Conservation (phyloP, 2,329 filamentous ascomycete genomes). For the Bretziella fagacearum region DNA sequence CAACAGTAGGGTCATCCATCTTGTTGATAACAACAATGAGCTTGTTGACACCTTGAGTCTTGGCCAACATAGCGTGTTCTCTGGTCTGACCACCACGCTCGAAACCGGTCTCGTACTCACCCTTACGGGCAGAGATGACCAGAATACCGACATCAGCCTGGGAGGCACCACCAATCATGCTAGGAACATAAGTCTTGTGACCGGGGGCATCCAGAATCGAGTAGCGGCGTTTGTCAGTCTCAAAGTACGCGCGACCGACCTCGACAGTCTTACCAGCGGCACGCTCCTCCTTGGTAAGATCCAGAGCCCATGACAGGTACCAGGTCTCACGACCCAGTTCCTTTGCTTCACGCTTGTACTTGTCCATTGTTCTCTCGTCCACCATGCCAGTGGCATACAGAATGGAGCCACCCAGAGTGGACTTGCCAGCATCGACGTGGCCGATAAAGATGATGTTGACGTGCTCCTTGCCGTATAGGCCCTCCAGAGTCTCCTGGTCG, state of each 20-base stretch:
- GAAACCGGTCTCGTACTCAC: constrained; percentile 97
- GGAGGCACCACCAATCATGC: constrained; percentile 92
- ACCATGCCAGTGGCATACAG: constrained; percentile 94
- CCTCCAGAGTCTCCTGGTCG: constrained; percentile 57
- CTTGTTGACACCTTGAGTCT: constrained; percentile 97
- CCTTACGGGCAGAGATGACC: constrained; percentile 91
- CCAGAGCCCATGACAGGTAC: constrained; percentile 97
- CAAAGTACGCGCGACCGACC: constrained; percentile 88
- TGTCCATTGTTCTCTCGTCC: constrained; percentile 96
- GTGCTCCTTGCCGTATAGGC: constrained; percentile 88
- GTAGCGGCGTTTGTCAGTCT: constrained; percentile 91
- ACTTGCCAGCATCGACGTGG: constrained; percentile 97
- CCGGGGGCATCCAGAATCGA: constrained; percentile 92
- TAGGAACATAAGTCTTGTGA: constrained; percentile 95
- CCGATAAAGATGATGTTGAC: constrained; percentile 96
- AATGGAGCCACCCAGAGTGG: constrained; percentile 84
- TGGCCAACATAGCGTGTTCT: constrained; percentile 94
- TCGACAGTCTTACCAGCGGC: constrained; percentile 96
- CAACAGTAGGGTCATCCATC: constrained; percentile 94
- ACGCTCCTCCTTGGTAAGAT: constrained; percentile 92
- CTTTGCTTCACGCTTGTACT: constrained; percentile 94
- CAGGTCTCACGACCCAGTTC: constrained; percentile 92
- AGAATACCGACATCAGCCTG: constrained; percentile 89
- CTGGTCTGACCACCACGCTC: constrained; percentile 91
- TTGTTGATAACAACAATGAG: constrained; percentile 93